Base-by-base conservation (phyloP, 2,329 filamentous ascomycete species). In the Cladophialophora immunda region DNA sequence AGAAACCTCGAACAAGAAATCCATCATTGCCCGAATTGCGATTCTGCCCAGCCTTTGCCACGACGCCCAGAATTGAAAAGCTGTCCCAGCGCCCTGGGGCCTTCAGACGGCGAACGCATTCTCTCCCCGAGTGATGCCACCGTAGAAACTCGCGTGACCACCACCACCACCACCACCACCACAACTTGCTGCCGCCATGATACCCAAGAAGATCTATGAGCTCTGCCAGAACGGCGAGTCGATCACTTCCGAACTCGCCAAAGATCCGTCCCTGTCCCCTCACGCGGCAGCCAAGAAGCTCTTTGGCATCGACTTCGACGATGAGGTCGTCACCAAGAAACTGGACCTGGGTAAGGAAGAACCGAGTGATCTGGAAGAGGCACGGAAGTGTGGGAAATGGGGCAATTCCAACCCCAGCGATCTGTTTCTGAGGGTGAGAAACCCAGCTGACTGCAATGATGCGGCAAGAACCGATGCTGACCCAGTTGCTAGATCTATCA, bases 341-440 rank as follows among this genome's bases (percentile, higher is more conserved):
- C n/a, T 62, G 63, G 66, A 74, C 13, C 58, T 61, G 70, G 30
- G 59, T 64, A 47, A 73, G 62, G 22, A 73, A 65, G 61, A 64
- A 70, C 36, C 76, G 1, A 81, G 84, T 56, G 83, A 85, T 32
- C 74, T 91, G 29, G 77, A 86, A 45, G 82, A 80, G 53, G 88
- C 89, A 1, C 78, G 79, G 7, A 74, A 82, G 63, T 92, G 90
- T 74, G 91, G 91, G 1, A 87, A 85, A 60, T 94, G 90, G 86
- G 90, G 89, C 0, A 75, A 82, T 0, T 82, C 84, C 1, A 77
- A 82, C 59, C 92, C 90, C 0, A 91, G 89, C 69, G 83, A 88
- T 17, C 78, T 93, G 0, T 94, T 94, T 74, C 77, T 92, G 32
- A 58, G 55, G 34, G 87, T 86, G 68, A 68, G 78, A 72, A 17